phyloP scores from a whole-genome alignment of 169 alveolate species.

The Plasmodium gaboni region DNA sequence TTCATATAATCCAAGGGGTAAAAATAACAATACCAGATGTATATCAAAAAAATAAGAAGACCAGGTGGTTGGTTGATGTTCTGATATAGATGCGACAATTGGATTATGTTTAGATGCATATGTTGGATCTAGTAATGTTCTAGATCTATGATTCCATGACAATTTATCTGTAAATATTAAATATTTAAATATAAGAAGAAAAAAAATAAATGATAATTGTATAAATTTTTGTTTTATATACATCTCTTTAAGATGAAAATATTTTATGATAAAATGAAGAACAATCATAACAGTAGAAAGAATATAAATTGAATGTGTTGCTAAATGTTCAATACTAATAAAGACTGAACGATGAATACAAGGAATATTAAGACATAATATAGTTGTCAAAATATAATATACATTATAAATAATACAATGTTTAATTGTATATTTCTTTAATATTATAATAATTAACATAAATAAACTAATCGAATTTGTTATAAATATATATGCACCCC shows the following conservation, averaged over 20 bases:
- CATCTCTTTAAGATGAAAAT: constrained; percentile 8
- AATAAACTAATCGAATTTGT: constrained; percentile 96
- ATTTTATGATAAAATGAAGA: not conserved
- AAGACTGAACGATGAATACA: constrained; percentile 94
- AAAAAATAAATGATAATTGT: constrained; percentile 31
- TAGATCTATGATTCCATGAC: constrained; percentile 91
- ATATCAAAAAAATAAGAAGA: constrained; percentile 81
- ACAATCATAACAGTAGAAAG: constrained; percentile 81
- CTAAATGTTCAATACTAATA: constrained; percentile 95
- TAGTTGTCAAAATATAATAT: constrained; percentile 94
- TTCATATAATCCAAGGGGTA: constrained; percentile 78
- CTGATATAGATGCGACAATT: constrained; percentile 98
- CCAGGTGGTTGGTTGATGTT: constrained; percentile 99
- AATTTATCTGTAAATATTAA: constrained; percentile 49
- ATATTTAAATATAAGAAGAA: constrained; percentile 35
- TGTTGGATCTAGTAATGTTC: constrained; percentile 98
- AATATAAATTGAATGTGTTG: constrained; percentile 96
- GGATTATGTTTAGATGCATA: constrained; percentile 96
- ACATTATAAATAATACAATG: constrained; percentile 93
- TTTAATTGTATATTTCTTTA: constrained; percentile 91
- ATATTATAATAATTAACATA: constrained; percentile 92
- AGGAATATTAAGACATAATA: constrained; percentile 96
- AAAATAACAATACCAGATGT: constrained; percentile 75
- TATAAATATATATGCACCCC: constrained; percentile 99
- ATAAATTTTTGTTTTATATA: constrained; percentile 9